These are phyloP conservation scores for Tetrapisispora iriomotensis DNA, from an alignment of 805 yeast genomes.

Conservation along the genomic window DNA sequence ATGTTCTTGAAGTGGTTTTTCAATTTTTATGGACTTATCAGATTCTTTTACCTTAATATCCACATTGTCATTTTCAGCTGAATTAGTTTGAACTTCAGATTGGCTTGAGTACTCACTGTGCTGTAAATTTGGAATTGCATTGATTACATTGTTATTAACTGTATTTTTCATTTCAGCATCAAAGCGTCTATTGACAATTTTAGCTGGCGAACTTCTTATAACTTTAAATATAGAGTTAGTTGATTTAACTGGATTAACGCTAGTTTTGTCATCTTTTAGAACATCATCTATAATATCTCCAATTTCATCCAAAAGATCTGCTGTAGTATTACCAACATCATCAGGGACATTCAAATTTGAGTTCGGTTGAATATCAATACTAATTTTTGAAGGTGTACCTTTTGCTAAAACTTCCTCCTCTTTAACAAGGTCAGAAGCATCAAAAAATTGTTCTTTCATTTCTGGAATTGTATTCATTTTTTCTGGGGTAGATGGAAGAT, in stretches of 20 bases:
- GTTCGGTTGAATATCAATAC: not conserved
- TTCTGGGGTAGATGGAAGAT: not conserved
- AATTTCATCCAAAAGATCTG: slow-evolving; percentile 1
- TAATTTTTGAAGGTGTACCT: not conserved
- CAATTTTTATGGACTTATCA: not conserved
- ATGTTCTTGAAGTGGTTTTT: not conserved
- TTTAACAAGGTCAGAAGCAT: not conserved
- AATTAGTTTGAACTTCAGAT: too few species aligned
- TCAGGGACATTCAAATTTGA: not conserved
- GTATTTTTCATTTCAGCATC: not conserved
- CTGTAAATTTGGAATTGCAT: not conserved
- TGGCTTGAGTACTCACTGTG: too few species aligned
- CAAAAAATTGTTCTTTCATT: not conserved
- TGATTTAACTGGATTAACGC: not conserved
- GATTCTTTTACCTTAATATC: not conserved
- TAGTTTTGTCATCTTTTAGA: not conserved
- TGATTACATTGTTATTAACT: not conserved
- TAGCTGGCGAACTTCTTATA: slow-evolving; percentile 17
- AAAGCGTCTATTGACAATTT: slow-evolving; percentile 6
- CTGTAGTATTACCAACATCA: not conserved
- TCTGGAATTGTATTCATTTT: not conserved
- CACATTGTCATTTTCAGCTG: not conserved
- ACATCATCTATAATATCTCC: slow-evolving; percentile 2
- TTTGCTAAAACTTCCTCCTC: not conserved
- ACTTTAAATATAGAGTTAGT: slow-evolving; percentile 11